Conservation (phyloP, 2,329 filamentous ascomycete species). For the Neurospora sp. region DNA sequence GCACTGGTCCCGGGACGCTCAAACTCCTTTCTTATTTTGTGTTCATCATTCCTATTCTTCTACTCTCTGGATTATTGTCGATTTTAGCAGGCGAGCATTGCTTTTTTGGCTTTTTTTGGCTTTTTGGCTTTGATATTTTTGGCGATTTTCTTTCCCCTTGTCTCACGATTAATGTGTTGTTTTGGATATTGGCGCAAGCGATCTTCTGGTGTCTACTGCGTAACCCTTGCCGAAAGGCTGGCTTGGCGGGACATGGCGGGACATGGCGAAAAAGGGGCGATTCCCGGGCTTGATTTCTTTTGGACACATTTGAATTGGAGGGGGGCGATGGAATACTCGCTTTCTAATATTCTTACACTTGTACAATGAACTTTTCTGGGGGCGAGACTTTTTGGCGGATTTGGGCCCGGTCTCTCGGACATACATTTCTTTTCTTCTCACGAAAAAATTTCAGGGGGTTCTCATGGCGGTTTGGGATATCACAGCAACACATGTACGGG, state of each 20-base stretch:
- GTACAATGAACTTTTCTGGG: neutral
- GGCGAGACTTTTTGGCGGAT: neutral
- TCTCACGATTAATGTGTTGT: slow-evolving; percentile 1
- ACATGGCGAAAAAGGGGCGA: slow-evolving; percentile 6
- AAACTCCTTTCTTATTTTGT: slow-evolving; percentile 25
- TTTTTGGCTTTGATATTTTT: slow-evolving; percentile 16
- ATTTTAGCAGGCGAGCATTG: slow-evolving; percentile 26
- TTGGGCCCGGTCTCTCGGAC: neutral
- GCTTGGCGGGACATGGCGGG: slow-evolving; percentile 15
- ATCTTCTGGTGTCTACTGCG: slow-evolving; percentile 12
- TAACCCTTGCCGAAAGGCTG: slow-evolving; percentile 15
- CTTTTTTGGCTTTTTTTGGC: slow-evolving; percentile 21
- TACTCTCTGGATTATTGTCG: slow-evolving; percentile 21
- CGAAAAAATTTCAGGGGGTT: neutral
- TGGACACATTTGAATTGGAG: slow-evolving; percentile 3
- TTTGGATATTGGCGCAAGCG: slow-evolving; percentile 13
- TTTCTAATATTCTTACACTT: neutral
- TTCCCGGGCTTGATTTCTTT: neutral
- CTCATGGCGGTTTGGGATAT: neutral
- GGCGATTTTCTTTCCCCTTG: slow-evolving; percentile 11
- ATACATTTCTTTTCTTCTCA: neutral
- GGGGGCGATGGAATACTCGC: neutral
- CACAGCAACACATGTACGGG: neutral
- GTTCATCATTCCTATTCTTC: slow-evolving; percentile 22
- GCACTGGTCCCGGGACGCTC: slow-evolving; percentile 14